A percentile compares a stretch with the other conserved stretches of the same genome.
These are phyloP conservation scores for Lodderomyces beijingensis DNA, from an alignment of 1,139 yeast genomes.

Conservation along the genomic window DNA sequence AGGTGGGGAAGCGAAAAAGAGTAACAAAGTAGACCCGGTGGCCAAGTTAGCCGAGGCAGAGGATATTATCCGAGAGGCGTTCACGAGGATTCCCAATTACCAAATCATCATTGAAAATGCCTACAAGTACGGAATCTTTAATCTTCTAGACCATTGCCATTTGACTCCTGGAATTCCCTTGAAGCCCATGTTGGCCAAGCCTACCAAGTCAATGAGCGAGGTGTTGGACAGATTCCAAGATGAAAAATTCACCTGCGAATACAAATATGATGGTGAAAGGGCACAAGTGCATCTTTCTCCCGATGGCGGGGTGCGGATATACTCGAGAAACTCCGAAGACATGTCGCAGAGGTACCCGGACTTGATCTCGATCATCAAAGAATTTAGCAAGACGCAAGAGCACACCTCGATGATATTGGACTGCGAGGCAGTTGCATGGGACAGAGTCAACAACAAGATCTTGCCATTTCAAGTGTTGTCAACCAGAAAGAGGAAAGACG, in stretches of 20 bases:
- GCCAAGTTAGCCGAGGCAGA: conserved; percentile 55
- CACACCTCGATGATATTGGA: conserved; percentile 68
- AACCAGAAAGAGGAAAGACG: conserved; percentile 92
- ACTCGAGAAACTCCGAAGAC: conserved; percentile 93
- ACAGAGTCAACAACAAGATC: conserved; percentile 64
- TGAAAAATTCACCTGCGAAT: conserved; percentile 87
- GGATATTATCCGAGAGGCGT: conserved; percentile 76
- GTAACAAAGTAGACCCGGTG: conserved; percentile 8
- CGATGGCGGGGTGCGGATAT: conserved; percentile 69
- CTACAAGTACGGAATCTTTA: conserved; percentile 60
- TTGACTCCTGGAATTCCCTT: conserved; percentile 90
- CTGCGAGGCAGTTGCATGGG: conserved; percentile 99
- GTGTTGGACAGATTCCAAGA: conserved; percentile 85
- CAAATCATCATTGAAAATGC: conserved; percentile 69
- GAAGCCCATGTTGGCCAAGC: conserved; percentile 98
- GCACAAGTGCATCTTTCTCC: conserved; percentile 83
- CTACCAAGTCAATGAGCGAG: conserved; percentile 88
- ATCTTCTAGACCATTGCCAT: conserved; percentile 63
- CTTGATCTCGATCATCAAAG: conserved; percentile 62
- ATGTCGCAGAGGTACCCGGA: conserved; percentile 97
- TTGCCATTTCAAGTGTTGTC: conserved; percentile 90
- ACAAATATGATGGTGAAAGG: conserved; percentile 96
- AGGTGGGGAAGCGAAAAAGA: conserved; percentile 19
- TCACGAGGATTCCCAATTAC: conserved; percentile 88
- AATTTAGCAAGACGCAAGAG: conserved; percentile 43